Evolutionary conservation across 768 basidiomycete species (phyloP), one percentile per base, ranked within the genome.

Genomic region (Daedaleopsis nitida): DNA sequence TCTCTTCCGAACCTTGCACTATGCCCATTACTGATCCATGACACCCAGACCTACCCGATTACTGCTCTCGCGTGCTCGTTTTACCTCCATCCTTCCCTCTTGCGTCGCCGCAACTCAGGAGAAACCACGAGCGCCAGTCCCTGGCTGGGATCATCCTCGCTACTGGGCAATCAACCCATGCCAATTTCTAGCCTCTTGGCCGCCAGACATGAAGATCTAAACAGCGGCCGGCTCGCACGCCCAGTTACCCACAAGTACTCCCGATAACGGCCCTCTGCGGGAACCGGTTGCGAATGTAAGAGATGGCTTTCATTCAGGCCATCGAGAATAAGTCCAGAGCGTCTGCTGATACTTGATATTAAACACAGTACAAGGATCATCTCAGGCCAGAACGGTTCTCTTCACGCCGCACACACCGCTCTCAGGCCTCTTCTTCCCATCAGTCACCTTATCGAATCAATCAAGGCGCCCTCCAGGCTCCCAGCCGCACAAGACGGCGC

Each of bases 361-460:
- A 42, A 13, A 13, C 17, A 42, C 5, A 48, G 48, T 52, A 39
- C 55, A 47, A 62, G 65, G 59, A 52, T 35, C 43, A 48, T 60
- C 57, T 54, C 55, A 58, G 58, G 53, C 63, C 58, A 59, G 60
- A 43, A 43, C 53, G 38, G 21, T 59, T 35, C 59, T 55, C 66
- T 64, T 64, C 63, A 67, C 66, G 50, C 51, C 52, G 52, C 53
- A 39, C 57, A 50, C 60, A 38, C 58, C 52, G 62, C 62, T 63
- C 53, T 54, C 57, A 58, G 65, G 55, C 59, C 37, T 19, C 24
- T 13, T 57, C 58, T 58, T 64, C 60, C 63, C 63, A 67, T 66
- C 65, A 66, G 63, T 64, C 60, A 64, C 60, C 60, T 67, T 67
- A 67, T 67, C 66, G 59, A 47, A 60, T 57, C 58, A 34, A 67